A percentile compares a stretch with the other conserved stretches of the same genome.
phyloP scores from a whole-genome alignment of 345 rosid genomes.

The Salix viminalis region DNA sequence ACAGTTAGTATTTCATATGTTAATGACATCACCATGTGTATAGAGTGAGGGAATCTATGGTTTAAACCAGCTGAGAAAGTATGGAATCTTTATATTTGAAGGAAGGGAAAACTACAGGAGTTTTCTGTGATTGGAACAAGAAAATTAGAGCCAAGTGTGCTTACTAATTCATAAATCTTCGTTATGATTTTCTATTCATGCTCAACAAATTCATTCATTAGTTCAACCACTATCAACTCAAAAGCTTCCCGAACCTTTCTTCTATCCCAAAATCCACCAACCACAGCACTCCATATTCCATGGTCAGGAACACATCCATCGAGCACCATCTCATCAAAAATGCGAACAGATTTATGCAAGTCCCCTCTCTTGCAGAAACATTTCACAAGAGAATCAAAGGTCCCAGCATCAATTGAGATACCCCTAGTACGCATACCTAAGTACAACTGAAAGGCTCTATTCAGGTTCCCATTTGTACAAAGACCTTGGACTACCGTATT shows the following conservation, averaged over 20 bases:
- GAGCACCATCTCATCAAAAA: conserved; percentile 59
- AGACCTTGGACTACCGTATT: conserved; percentile 64
- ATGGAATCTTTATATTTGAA: too few relatives aligned
- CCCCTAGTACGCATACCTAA: conserved; percentile 63
- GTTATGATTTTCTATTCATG: neutral
- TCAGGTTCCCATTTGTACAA: conserved; percentile 32
- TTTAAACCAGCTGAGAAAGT: neutral
- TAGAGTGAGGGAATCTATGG: neutral
- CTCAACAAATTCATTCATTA: neutral
- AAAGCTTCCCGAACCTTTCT: conserved; percentile 19
- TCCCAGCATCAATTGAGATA: conserved; percentile 48
- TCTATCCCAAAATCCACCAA: conserved; percentile 41
- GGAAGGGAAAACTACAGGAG: neutral
- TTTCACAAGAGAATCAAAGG: conserved; percentile 42
- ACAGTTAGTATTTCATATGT: neutral
- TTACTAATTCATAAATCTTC: neutral
- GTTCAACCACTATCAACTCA: conserved; percentile 8
- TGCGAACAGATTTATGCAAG: conserved; percentile 48
- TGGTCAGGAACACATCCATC: conserved; percentile 63
- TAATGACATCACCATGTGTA: neutral
- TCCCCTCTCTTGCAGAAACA: conserved; percentile 56
- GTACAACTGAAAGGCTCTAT: conserved; percentile 57
- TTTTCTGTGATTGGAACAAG: too few relatives aligned
- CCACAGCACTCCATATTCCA: conserved; percentile 49
- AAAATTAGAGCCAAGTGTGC: too few relatives aligned